Base-by-base conservation (phyloP, 768 basidiomycete species). In the Flagelloscypha sp. region DNA sequence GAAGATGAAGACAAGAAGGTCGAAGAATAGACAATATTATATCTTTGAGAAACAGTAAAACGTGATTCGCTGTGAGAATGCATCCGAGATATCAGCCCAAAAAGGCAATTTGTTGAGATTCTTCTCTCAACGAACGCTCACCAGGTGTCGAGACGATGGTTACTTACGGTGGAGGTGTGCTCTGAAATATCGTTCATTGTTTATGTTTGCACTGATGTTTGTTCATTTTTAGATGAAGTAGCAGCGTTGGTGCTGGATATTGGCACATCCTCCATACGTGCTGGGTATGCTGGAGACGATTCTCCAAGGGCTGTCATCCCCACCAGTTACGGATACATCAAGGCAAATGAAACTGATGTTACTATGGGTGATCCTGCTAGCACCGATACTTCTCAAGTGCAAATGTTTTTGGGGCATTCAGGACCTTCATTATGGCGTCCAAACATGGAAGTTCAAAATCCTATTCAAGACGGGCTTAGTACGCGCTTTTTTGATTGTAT, bases 251-350 rank as follows among this genome's bases (percentile, higher is more conserved):
- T 98, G 16, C 65, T 99, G 24, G 95, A 99, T 64, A 84, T 98
- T 53, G 95, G 95, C 19, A 69, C 85, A 8, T 83, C 84, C 17
- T 84, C 89, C 7, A 63, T 93, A 36, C 81, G 95, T 54, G 89
- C 90, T 8, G 95, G 95, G 35, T 95, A 98, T 57, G 94, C 95
- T 8, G 95, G 95, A 30, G 94, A 98, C 59, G 95, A 98, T 51
- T 76, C 84, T 8, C 95, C 95, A 12, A 88, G 89, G 59, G 84
- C 86, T 12, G 79, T 97, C 42, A 76, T 94, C 44, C 85, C 95
- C 6, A 85, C 92, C 3, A 70, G 76, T 28, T 98, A 89, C 58
- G 93, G 93, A 21, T 92, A 79, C 56, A 62, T 59, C 39, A 56
- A 58, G 27, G 45, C 57, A 5, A 48, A 49, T 27, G 65, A 76